phyloP scores from a whole-genome alignment of 2,329 filamentous ascomycete genomes.

The Amauroascus verrucosus region DNA sequence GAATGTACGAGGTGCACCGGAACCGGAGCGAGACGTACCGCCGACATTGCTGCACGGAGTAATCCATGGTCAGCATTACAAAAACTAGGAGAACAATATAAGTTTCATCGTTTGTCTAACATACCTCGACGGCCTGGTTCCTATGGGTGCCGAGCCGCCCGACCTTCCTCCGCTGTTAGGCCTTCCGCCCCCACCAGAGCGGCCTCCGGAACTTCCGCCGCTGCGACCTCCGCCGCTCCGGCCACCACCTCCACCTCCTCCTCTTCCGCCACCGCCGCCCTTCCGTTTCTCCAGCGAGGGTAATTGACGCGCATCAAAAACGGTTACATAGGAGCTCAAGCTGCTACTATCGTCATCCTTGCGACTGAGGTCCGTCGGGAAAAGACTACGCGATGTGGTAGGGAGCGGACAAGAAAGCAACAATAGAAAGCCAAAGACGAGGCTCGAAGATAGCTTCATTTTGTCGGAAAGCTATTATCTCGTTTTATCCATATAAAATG shows the following conservation, averaged over 20 bases:
- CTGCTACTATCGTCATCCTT: conserved; percentile 9
- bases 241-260: conserved; percentile 28
- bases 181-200: conserved; percentile 11
- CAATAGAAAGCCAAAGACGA: conserved; percentile 21
- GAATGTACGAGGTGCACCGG: conserved; percentile 32
- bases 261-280: conserved; percentile 39
- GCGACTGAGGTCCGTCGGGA: conserved; percentile 21
- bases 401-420: conserved; percentile 21
- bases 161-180: conserved; percentile 15
- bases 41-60: conserved; percentile 13
- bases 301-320: conserved; percentile 14
- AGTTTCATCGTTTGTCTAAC: background rate
- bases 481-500: too few species aligned
- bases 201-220: conserved; percentile 18
- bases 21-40: conserved; percentile 15
- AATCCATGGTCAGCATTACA: background rate
- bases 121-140: background rate
- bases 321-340: background rate
- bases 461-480: conserved; percentile 1
- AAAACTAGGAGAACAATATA: background rate
- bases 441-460: conserved; percentile 27
- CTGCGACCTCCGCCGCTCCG: conserved; percentile 17
- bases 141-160: background rate
- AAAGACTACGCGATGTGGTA: conserved; percentile 24
- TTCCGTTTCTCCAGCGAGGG: conserved; percentile 39